Evolutionary conservation across 148 eudicot genomes (phyloP), one percentile per base, ranked within the genome.

Genomic region (Heliosperma pusillum): DNA sequence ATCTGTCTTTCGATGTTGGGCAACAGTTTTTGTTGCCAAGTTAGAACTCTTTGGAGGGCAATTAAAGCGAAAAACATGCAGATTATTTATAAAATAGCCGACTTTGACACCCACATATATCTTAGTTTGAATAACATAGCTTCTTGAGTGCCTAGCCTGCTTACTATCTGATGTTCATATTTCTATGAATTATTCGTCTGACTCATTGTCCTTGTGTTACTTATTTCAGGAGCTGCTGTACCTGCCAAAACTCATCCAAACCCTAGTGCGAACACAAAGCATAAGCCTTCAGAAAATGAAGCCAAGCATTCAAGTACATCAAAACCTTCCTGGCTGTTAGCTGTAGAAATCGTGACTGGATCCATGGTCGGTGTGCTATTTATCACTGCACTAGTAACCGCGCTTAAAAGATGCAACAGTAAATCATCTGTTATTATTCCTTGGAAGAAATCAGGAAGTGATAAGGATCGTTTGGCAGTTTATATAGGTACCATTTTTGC

Each of bases 401-500:
- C 83, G 30, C 64, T 83, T 69, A 86, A 83, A 66, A 92, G 86
- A 80, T 89, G 83, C 80, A 87, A 87, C 76, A 85, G 65, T 65
- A 85, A 86, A 80, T 80, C 94, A 50, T 88, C 97, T 10, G 81
- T 86, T 77, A 82, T 88, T 56, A 89, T 88, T 65, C 94, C 97
- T 52, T 96, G 99, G 99, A 96, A 90, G 82, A 96, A 90, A 80
- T 89, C 94, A 24, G 80, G 83, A 50, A 87, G 97, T 74, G 84
- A 83, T 66, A 92, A 85, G 83, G 95, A 86, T 45, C 86, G 88
- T 29, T 73, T 83, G 80, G 84, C 86, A 10, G 82, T 89, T 30
- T 85, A 74, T 77, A 78, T 90, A 76, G 97, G 97, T 94, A 74
- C 66, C 45, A 33, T 76, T 65, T 75, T n/a, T 53, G 9, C 42